Conservation (phyloP, 2,329 filamentous ascomycete species). For the Penicillium brevicompactum region DNA sequence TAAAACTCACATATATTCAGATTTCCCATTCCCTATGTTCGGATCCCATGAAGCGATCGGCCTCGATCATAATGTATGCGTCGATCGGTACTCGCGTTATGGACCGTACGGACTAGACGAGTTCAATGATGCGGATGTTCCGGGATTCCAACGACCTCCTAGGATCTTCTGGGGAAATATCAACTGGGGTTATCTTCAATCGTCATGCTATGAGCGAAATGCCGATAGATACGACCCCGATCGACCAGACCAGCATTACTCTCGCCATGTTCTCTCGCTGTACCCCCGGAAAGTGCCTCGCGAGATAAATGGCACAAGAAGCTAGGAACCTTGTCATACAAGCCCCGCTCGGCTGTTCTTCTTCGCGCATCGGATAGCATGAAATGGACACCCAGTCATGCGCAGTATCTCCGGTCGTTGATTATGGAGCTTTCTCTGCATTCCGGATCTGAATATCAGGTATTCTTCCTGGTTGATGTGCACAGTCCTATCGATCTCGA, state of each 20-base stretch:
- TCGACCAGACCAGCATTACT: slow-evolving; percentile 1
- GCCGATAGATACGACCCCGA: neutral
- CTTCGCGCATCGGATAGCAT: slow-evolving; percentile 1
- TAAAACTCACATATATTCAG: neutral
- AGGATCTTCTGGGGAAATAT: neutral
- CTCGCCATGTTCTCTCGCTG: neutral
- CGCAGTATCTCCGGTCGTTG: slow-evolving; percentile 3
- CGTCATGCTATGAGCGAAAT: slow-evolving; percentile 5
- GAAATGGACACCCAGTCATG: slow-evolving; percentile 2
- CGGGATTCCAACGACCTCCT: neutral
- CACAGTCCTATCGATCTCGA: neutral
- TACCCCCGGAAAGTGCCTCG: neutral
- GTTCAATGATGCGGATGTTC: neutral
- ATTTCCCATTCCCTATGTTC: slow-evolving; percentile 2
- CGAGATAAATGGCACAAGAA: neutral
- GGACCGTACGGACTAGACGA: slow-evolving; percentile 2
- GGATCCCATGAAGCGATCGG: slow-evolving; percentile 1
- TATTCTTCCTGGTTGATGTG: slow-evolving; percentile 2
- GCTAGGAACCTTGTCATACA: neutral
- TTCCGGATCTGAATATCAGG: slow-evolving; percentile 1
- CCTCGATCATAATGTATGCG: slow-evolving; percentile 1
- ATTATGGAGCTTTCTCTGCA: slow-evolving; percentile 7
- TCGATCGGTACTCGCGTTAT: slow-evolving; percentile 5
- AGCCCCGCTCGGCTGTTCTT: slow-evolving; percentile 1
- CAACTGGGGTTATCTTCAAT: slow-evolving; percentile 6